Conservation (phyloP, 108 stramenopile species). For the Mayamaea pseudoterrestris region DNA sequence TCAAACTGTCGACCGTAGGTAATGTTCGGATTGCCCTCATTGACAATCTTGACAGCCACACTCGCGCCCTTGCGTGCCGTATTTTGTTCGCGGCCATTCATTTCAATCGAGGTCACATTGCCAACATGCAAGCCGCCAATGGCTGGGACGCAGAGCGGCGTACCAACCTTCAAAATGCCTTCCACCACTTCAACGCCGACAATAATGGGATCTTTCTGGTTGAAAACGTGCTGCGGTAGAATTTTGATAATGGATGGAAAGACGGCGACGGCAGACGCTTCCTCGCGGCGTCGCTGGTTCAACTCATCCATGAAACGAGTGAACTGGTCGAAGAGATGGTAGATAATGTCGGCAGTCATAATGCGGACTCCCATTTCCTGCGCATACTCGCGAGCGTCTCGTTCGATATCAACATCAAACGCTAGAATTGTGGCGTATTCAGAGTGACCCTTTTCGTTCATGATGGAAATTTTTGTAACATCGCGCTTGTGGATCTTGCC, state of each 20-base stretch:
- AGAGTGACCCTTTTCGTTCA: slow-evolving; percentile 92
- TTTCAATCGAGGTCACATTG: slow-evolving; percentile 91
- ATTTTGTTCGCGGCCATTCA: slow-evolving; percentile 82
- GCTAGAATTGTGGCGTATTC: slow-evolving; percentile 96
- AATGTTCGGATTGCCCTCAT: slow-evolving; percentile 88
- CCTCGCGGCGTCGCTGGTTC: slow-evolving; percentile 62
- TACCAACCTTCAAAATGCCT: slow-evolving; percentile 95
- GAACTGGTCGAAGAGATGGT: slow-evolving; percentile 98
- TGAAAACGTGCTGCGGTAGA: slow-evolving; percentile 94
- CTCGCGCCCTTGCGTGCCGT: slow-evolving; percentile 82
- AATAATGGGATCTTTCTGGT: slow-evolving; percentile 98
- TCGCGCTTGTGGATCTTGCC: slow-evolving; percentile 97
- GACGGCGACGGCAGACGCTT: slow-evolving; percentile 65
- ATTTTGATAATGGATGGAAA: slow-evolving; percentile 91
- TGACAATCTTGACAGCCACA: slow-evolving; percentile 91
- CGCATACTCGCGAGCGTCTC: slow-evolving; percentile 86
- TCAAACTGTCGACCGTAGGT: slow-evolving; percentile 98
- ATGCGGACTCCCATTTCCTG: slow-evolving; percentile 87
- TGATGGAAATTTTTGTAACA: slow-evolving; percentile 95
- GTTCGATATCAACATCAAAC: slow-evolving; percentile 94
- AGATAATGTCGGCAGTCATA: slow-evolving; percentile 99
- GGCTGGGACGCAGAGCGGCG: slow-evolving; percentile 91
- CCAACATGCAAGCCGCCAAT: slow-evolving; percentile 85
- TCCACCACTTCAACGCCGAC: slow-evolving; percentile 92
- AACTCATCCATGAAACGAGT: slow-evolving; percentile 84